phyloP scores from a whole-genome alignment of 1,284 basidiomycete genomes.

The Erythrobasidium hasegawianum region DNA sequence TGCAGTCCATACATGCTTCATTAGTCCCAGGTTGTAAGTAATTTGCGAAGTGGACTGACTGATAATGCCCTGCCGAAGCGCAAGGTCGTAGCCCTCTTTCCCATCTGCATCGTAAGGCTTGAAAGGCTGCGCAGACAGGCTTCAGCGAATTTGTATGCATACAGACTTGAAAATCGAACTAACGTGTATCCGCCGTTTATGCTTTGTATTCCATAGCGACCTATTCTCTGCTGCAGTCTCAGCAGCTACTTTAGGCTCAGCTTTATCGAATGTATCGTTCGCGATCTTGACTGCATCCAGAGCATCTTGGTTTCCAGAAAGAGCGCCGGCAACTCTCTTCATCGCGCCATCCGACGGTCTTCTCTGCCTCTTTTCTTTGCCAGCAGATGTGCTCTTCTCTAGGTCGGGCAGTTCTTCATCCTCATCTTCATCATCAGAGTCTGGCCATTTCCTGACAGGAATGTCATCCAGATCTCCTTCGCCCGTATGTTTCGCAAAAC shows the following conservation, averaged over 20 bases:
- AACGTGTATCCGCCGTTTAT: constrained; percentile 12
- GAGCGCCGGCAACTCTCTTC: constrained; percentile 4
- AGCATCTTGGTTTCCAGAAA: constrained; percentile 2
- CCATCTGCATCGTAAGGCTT: constrained; percentile 11
- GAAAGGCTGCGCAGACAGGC: constrained; percentile 14
- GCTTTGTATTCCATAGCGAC: constrained; percentile 13
- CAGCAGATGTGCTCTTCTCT: background rate
- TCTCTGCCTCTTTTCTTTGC: background rate
- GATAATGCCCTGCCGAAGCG: constrained; percentile 22
- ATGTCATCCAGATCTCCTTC: background rate
- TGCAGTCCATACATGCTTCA: background rate
- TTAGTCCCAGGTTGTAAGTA: background rate
- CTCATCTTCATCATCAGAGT: constrained; percentile 2
- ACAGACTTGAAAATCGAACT: background rate
- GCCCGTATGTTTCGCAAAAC: background rate
- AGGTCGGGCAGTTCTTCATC: constrained; percentile 5
- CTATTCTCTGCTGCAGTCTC: constrained; percentile 6
- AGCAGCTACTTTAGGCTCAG: background rate
- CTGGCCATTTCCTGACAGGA: background rate
- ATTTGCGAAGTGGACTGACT: constrained; percentile 7
- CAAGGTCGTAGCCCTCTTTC: constrained; percentile 11
- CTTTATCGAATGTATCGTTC: constrained; percentile 7
- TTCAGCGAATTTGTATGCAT: background rate
- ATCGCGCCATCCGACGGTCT: constrained; percentile 13
- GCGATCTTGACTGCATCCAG: constrained; percentile 20